Evolutionary conservation across 306 rosid species (phyloP).

Genomic region (Rubus parviflorus): DNA sequence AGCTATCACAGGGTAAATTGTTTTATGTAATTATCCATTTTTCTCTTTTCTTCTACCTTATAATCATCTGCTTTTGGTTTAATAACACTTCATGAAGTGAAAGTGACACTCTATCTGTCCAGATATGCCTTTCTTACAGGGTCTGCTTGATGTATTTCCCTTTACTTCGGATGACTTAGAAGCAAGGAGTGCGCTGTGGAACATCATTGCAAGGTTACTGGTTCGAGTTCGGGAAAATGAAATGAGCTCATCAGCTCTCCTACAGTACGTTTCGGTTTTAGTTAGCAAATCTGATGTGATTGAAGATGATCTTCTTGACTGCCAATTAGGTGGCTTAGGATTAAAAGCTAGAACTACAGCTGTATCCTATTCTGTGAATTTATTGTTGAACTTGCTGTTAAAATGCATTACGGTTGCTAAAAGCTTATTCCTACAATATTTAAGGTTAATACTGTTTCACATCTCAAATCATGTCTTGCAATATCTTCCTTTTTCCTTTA

Average conservation of each 20-base stretch:
- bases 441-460: neutral
- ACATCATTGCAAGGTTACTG: constrained; percentile 60
- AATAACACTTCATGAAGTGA: neutral
- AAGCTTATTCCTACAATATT: neutral
- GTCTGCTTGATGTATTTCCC: constrained; percentile 83
- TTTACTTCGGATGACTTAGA: constrained; percentile 78
- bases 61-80: constrained; percentile 6
- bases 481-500: constrained; percentile 45
- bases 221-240: constrained; percentile 57
- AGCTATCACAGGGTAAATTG: constrained; percentile 59
- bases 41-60: constrained; percentile 6
- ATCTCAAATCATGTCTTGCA: constrained; percentile 1
- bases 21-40: neutral
- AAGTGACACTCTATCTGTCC: constrained; percentile 34
- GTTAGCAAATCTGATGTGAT: constrained; percentile 66
- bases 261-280: constrained; percentile 52
- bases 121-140: constrained; percentile 67
- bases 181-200: constrained; percentile 91
- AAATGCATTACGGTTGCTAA: neutral
- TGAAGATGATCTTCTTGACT: constrained; percentile 84
- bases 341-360: constrained; percentile 58
- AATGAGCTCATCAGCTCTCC: constrained; percentile 52
- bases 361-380: constrained; percentile 63
- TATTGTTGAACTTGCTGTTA: constrained; percentile 1
- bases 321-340: constrained; percentile 34